Evolutionary conservation across 257 asterid genomes (phyloP), one percentile per base, ranked within the genome.

Genomic region (Solanum appendiculatum): DNA sequence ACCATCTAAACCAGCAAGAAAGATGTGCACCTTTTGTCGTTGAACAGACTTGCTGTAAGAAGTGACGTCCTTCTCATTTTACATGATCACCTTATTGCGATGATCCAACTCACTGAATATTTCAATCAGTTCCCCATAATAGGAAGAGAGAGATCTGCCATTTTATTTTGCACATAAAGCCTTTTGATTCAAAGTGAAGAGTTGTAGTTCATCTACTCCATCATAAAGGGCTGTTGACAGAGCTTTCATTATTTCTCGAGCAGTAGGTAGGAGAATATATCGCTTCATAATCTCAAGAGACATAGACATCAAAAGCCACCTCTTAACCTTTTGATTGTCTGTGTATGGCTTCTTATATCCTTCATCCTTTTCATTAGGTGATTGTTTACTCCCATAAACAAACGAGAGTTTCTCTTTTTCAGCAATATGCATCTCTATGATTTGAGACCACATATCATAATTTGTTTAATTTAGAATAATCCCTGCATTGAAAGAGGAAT

Each of bases 1-100:
- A 10, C 83, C 64, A 25, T 27, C n/a, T n/a, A n/a, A n/a, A n/a
- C n/a, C n/a, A n/a, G n/a, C 87, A 46, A 85, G 87, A 51, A 89
- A 85, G 1, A 81, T 89, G 23, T 87, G n/a, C n/a, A n/a, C n/a
- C n/a, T n/a, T n/a, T n/a, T n/a, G n/a, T n/a, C n/a, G n/a, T n/a
- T n/a, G n/a, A 37, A 77, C 21, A 9, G 86, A 84, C 14, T 75
- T 46, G 3, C 6, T 34, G 21, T 88, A 82, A 9, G 88, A 25
- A 1, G 39, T 5, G 42, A 54, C 75, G 78, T 86, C 89, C 9
- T 44, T 64, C 4, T 10, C 25, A 15, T 68, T 66, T 16, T 85
- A n/a, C 88, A 86, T 86, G 20, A 86, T 21, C 3, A 87, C 80
- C 20, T 84, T 77, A 77, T 86, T 81, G 0, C 60, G 46, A 31